These are phyloP conservation scores for Rhododendron ferrugineum DNA, from an alignment of 148 eudicot genomes.

Conservation along the genomic window DNA sequence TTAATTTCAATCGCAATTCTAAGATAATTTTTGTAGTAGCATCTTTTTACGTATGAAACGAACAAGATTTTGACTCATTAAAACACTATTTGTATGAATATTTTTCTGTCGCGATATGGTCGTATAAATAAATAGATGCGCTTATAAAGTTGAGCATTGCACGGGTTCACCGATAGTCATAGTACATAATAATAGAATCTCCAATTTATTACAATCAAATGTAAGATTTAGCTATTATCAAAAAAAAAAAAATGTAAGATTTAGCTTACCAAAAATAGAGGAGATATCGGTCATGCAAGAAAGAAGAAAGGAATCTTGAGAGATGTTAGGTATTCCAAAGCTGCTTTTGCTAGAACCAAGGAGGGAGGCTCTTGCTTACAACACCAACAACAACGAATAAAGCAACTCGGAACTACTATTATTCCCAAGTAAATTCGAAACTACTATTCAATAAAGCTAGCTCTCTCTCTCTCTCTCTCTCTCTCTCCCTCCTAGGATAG, in stretches of 20 bases:
- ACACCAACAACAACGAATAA: conserved; percentile 19
- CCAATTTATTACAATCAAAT: neutral
- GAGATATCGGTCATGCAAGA: neutral
- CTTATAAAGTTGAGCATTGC: too few species aligned
- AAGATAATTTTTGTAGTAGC: too few species aligned
- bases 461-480: neutral
- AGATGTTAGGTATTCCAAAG: neutral
- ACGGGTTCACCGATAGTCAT: too few species aligned
- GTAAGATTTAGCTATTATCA: too few species aligned
- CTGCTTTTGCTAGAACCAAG: conserved; percentile 36
- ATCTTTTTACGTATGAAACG: too few species aligned
- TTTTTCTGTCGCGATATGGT: too few species aligned
- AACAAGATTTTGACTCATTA: too few species aligned
- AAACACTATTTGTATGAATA: too few species aligned
- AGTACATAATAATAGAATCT: too few species aligned
- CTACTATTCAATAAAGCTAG: neutral
- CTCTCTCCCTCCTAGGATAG: neutral
- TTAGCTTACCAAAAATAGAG: neutral
- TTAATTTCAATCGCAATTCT: too few species aligned
- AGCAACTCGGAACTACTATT: conserved; percentile 10
- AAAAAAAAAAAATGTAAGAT: too few species aligned
- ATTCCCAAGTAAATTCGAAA: neutral
- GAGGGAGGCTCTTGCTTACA: conserved; percentile 20
- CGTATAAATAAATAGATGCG: too few species aligned
- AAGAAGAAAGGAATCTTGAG: conserved; percentile 33